Conservation (phyloP, 495 filamentous ascomycete genomes). For the Wilcoxina mikolae region DNA sequence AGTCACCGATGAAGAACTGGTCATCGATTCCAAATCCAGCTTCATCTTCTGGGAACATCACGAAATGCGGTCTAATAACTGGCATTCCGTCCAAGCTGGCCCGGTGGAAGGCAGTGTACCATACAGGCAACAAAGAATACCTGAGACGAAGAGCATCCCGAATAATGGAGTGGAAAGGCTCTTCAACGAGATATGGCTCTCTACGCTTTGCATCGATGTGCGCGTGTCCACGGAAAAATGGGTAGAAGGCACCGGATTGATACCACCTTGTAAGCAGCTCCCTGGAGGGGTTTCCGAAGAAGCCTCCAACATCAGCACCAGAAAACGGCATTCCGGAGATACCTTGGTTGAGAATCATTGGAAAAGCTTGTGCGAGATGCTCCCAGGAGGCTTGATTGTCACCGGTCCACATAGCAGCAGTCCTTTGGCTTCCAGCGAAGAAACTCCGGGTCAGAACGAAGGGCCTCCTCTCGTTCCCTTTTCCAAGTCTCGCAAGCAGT, state of each 20-base stretch:
- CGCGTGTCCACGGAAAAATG: constrained; percentile 96
- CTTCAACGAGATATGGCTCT: constrained; percentile 77
- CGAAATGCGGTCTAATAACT: constrained; percentile 82
- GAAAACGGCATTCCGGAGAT: constrained; percentile 89
- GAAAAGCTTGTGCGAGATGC: constrained; percentile 70
- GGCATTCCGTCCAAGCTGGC: constrained; percentile 68
- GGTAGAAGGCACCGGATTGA: constrained; percentile 92
- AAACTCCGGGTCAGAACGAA: constrained; percentile 89
- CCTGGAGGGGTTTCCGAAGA: constrained; percentile 90
- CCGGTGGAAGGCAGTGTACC: constrained; percentile 95
- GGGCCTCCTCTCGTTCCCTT: constrained; percentile 62
- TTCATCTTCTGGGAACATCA: constrained; percentile 77
- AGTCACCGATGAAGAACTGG: constrained; percentile 78
- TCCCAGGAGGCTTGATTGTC: constrained; percentile 90
- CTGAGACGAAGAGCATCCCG: constrained; percentile 72
- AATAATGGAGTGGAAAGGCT: constrained; percentile 75
- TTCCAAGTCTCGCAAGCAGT: constrained; percentile 55
- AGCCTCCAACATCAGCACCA: constrained; percentile 91
- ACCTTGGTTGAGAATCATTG: constrained; percentile 84
- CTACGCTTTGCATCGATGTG: constrained; percentile 90
- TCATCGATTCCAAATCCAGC: constrained; percentile 74
- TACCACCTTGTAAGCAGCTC: constrained; percentile 91
- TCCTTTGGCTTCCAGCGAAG: constrained; percentile 75
- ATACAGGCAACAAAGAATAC: constrained; percentile 78
- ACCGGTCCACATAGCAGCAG: constrained; percentile 95